These are phyloP conservation scores for Erodium moschatum DNA, from an alignment of 441 rosid species.

Conservation along the genomic window DNA sequence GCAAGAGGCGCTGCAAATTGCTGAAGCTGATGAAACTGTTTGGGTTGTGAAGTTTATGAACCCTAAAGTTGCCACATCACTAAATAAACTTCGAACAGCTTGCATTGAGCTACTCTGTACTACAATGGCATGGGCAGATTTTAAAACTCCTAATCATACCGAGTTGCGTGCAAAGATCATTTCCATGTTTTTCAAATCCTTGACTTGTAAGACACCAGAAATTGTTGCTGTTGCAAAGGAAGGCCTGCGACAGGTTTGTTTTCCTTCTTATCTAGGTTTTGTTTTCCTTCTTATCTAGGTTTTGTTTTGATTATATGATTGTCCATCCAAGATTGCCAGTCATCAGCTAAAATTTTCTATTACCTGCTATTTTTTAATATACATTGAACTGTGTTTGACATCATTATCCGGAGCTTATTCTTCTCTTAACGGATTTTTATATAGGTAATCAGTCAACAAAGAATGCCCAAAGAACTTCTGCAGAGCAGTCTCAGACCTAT, in stretches of 20 bases:
- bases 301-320: neutral
- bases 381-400: neutral
- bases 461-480: constrained; percentile 97
- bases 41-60: constrained; percentile 90
- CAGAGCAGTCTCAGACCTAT: constrained; percentile 99
- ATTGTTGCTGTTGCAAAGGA: constrained; percentile 98
- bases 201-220: constrained; percentile 89
- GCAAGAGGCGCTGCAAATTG: constrained; percentile 97
- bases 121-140: constrained; percentile 97
- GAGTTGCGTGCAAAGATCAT: constrained; percentile 91
- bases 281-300: constrained; percentile 11
- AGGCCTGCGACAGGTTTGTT: constrained; percentile 84
- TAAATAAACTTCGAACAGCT: constrained; percentile 84
- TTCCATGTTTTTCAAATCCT: constrained; percentile 95
- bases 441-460: constrained; percentile 91
- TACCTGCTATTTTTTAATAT: neutral
- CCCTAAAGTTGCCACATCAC: constrained; percentile 68
- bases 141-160: constrained; percentile 71
- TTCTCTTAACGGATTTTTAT: constrained; percentile 12
- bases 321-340: neutral
- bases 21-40: constrained; percentile 91
- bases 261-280: constrained; percentile 14
- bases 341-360: neutral
- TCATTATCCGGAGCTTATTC: constrained; percentile 8
- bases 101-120: constrained; percentile 96